Conservation (phyloP, 371 early-diverging fungal species). For the Paraphysoderma sedebokerense region DNA sequence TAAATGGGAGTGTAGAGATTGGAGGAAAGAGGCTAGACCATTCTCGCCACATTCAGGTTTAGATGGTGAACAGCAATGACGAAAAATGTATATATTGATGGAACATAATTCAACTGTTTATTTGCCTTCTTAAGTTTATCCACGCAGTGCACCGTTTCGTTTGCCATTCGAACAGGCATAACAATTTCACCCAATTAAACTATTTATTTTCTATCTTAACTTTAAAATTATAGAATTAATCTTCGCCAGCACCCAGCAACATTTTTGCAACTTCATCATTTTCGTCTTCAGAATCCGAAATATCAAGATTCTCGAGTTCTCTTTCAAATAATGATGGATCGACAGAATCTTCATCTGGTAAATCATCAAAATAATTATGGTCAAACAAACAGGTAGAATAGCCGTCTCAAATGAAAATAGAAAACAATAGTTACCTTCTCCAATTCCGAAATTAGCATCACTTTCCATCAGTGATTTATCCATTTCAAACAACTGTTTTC, state of each 20-base stretch:
- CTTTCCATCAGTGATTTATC: slow-evolving; percentile 67
- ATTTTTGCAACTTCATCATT: not conserved
- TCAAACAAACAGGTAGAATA: not conserved
- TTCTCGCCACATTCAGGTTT: too few relatives aligned
- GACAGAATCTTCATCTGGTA: not conserved
- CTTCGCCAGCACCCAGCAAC: not conserved
- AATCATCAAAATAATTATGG: too few relatives aligned
- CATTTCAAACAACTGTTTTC: slow-evolving; percentile 80
- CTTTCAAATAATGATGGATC: not conserved
- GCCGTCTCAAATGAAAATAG: not conserved
- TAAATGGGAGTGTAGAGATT: too few relatives aligned
- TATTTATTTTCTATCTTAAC: not conserved
- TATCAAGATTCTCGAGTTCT: not conserved
- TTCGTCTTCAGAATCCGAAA: not conserved
- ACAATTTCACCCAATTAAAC: too few relatives aligned
- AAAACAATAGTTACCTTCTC: slow-evolving; percentile 36
- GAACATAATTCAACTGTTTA: too few relatives aligned
- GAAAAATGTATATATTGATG: too few relatives aligned
- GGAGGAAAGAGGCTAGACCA: too few relatives aligned
- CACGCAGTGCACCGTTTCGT: too few relatives aligned
- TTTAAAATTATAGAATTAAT: not conserved
- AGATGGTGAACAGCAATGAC: too few relatives aligned
- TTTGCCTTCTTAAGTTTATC: too few relatives aligned
- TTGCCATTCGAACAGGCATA: too few relatives aligned
- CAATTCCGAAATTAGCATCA: slow-evolving; percentile 62